These are phyloP conservation scores for Botrytis deweyae DNA, from an alignment of 2,329 filamentous ascomycete genomes.

Conservation along the genomic window DNA sequence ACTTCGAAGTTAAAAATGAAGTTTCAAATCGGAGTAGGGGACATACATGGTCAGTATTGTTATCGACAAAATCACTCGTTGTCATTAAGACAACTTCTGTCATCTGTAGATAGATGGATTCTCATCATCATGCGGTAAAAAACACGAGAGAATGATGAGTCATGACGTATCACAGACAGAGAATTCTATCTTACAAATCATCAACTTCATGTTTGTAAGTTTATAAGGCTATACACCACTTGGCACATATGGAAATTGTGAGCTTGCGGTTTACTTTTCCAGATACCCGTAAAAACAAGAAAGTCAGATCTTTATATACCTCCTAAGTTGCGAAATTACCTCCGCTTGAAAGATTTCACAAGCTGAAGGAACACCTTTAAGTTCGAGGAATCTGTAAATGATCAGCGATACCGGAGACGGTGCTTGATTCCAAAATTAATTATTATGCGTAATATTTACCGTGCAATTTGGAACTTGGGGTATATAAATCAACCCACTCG, in stretches of 20 bases:
- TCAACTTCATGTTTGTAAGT: no score
- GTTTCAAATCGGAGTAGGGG: background rate
- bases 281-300: no score
- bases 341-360: background rate
- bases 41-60: background rate
- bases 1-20: background rate
- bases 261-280: no score
- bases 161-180: no score
- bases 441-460: accelerated
- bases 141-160: no score
- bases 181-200: no score
- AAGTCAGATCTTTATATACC: background rate
- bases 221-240: no score
- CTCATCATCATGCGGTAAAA: no score
- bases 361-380: background rate
- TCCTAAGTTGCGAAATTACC: background rate
- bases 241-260: no score
- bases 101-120: background rate
- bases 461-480: background rate
- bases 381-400: background rate
- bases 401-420: accelerated
- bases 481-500: background rate
- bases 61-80: no score
- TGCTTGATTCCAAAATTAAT: background rate
- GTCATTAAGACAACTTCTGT: background rate